Conservation (phyloP, 331 rosid species). For the Acacia concinna region DNA sequence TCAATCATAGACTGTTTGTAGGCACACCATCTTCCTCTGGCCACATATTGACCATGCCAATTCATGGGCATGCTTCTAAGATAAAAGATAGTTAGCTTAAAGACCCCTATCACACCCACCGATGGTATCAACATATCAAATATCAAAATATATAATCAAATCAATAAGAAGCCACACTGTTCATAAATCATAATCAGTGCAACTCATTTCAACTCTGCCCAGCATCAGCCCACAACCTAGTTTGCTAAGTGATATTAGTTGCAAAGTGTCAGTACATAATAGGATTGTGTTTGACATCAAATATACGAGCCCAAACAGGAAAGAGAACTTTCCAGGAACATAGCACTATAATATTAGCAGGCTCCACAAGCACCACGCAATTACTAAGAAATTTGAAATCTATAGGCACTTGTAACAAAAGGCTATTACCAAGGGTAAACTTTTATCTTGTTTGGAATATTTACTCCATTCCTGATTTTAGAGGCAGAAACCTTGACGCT, state of each 20-base stretch:
- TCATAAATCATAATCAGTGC: neutral
- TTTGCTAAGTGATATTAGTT: neutral
- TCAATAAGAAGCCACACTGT: neutral
- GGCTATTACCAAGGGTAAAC: neutral
- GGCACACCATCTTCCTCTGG: slow-evolving; percentile 19
- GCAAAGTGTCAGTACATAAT: neutral
- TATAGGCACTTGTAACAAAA: neutral
- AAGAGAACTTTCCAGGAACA: neutral
- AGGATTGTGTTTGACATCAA: neutral
- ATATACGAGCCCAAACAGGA: neutral
- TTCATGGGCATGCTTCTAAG: slow-evolving; percentile 8
- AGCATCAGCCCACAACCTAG: neutral
- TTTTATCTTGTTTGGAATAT: neutral
- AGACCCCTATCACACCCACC: neutral
- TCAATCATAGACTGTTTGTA: neutral
- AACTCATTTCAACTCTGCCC: neutral
- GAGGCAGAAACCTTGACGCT: neutral
- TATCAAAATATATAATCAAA: neutral
- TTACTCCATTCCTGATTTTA: neutral
- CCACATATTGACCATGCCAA: slow-evolving; percentile 11
- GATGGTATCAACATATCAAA: neutral
- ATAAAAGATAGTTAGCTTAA: neutral
- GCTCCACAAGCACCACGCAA: neutral
- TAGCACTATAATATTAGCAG: neutral
- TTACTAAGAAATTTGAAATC: neutral